A percentile compares a stretch with the other conserved stretches of the same genome.
Evolutionary conservation across 176 grass and related monocot genomes (phyloP).

Genomic region (Triticum dicoccoides): DNA sequence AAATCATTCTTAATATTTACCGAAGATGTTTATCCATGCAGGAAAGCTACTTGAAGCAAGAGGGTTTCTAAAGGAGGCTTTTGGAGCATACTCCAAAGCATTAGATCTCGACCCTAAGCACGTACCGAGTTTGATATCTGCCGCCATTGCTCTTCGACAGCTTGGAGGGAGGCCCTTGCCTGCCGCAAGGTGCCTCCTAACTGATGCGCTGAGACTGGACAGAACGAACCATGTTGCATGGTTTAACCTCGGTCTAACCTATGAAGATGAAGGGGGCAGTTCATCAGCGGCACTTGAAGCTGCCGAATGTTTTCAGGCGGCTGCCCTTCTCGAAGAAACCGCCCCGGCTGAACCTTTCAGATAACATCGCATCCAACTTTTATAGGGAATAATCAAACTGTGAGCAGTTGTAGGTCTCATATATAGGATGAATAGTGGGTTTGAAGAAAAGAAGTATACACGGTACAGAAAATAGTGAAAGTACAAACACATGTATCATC

Average conservation of each 20-base stretch:
- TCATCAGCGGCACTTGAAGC: constrained; percentile 51
- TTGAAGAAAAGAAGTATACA: not conserved
- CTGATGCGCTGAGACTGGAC: constrained; percentile 64
- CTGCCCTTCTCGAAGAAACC: constrained; percentile 79
- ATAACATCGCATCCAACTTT: constrained; percentile 41
- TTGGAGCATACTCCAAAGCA: constrained; percentile 58
- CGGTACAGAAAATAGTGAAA: not conserved
- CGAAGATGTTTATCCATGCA: constrained; percentile 22
- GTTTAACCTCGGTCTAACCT: constrained; percentile 81
- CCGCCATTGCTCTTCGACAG: constrained; percentile 52
- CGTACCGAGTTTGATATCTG: constrained; percentile 73
- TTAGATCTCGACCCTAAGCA: constrained; percentile 70
- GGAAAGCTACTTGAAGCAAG: constrained; percentile 67
- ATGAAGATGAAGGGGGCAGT: constrained; percentile 56
- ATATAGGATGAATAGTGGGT: not conserved
- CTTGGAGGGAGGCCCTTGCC: constrained; percentile 40
- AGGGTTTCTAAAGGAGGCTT: constrained; percentile 52
- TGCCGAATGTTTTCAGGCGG: constrained; percentile 81
- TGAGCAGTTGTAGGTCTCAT: constrained; percentile 24
- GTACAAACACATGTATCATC: not conserved
- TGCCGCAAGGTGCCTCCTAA: constrained; percentile 60
- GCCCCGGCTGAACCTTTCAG: constrained; percentile 74
- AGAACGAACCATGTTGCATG: constrained; percentile 74
- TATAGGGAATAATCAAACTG: not conserved
- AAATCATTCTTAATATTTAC: constrained; percentile 1